Evolutionary conservation across 208 protist species (phyloP).

Genomic region (Leishmania turanica): DNA sequence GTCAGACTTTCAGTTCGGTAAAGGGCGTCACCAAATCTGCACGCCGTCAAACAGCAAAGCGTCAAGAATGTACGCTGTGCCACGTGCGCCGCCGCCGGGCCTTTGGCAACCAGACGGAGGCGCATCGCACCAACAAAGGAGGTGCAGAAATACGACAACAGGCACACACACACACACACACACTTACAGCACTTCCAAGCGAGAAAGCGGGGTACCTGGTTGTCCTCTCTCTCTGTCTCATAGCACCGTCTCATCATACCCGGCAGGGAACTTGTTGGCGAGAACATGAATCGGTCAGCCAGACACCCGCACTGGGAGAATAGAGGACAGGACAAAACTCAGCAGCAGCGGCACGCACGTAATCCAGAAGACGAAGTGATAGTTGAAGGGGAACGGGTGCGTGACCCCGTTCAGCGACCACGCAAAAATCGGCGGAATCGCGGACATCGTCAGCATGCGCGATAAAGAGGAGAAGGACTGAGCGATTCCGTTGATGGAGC

Average conservation of each 20-base stretch:
- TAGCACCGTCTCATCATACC: neutral
- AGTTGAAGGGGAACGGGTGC: slow-evolving; percentile 53
- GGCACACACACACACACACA: too few species aligned
- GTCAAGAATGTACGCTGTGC: neutral
- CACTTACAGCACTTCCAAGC: neutral
- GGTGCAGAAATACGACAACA: neutral
- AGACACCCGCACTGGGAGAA: slow-evolving; percentile 24
- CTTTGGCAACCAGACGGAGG: neutral
- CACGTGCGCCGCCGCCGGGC: neutral
- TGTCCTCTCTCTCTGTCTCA: neutral
- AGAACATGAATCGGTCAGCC: neutral
- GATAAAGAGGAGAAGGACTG: slow-evolving; percentile 56
- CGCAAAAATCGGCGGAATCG: slow-evolving; percentile 65
- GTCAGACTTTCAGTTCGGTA: neutral
- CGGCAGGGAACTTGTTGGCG: neutral
- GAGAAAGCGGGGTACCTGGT: neutral
- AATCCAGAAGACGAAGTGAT: slow-evolving; percentile 58
- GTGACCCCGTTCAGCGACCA: slow-evolving; percentile 51
- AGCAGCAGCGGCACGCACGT: slow-evolving; percentile 45
- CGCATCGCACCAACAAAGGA: neutral
- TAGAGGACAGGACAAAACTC: slow-evolving; percentile 29
- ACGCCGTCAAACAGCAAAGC: neutral
- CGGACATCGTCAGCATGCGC: slow-evolving; percentile 53
- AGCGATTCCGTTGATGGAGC: slow-evolving; percentile 61
- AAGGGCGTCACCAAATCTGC: neutral